Conservation (phyloP, 2,329 filamentous ascomycete genomes). For the Tolypocladium cylindrosporum region DNA sequence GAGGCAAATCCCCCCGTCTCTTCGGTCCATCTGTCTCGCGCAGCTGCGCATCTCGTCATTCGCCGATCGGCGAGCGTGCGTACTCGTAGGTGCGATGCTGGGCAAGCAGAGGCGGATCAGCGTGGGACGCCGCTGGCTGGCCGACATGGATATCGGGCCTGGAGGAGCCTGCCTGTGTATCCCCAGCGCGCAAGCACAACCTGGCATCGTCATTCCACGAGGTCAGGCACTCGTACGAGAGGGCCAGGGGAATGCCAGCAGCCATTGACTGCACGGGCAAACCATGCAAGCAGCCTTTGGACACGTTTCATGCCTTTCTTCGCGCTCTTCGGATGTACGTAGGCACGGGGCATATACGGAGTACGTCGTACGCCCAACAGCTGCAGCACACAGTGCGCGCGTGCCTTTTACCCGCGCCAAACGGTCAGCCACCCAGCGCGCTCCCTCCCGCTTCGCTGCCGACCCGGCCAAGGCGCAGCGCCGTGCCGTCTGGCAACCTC, state of each 20-base stretch:
- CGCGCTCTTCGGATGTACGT: background rate
- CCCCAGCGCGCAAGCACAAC: background rate
- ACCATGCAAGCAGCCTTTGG: background rate
- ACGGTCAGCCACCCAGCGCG: background rate
- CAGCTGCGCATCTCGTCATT: background rate
- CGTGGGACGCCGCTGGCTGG: background rate
- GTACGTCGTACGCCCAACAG: background rate
- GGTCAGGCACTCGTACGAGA: background rate
- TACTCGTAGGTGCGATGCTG: no score
- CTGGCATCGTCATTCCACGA: background rate
- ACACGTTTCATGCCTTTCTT: background rate
- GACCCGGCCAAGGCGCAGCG: background rate
- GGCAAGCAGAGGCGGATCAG: background rate
- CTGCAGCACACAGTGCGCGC: background rate
- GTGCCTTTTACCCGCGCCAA: background rate
- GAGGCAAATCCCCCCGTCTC: background rate
- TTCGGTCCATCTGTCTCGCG: background rate
- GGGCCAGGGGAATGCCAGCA: background rate
- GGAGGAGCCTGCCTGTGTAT: background rate
- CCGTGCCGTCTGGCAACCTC: background rate
- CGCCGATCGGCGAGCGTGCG: background rate
- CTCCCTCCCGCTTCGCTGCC: background rate
- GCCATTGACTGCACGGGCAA: background rate
- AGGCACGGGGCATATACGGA: background rate
- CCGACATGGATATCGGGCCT: background rate